Conservation (phyloP, 1,139 yeast species). For the Taiozyma sp. region DNA sequence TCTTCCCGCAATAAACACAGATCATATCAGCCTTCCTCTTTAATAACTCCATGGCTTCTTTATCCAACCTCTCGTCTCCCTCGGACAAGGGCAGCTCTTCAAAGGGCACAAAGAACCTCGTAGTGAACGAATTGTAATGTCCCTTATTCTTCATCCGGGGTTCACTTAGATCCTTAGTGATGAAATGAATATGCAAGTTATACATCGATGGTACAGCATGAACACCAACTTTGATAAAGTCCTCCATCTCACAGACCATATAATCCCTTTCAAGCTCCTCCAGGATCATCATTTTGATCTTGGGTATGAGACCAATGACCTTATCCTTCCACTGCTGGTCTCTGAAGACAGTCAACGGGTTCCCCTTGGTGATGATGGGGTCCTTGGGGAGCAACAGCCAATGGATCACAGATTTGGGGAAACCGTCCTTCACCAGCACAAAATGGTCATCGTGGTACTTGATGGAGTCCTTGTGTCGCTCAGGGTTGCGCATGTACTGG, state of each 20-base stretch:
- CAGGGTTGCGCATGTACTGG: conserved; percentile 34
- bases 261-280: conserved; percentile 11
- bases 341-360: conserved; percentile 53
- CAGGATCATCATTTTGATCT: conserved; percentile 11
- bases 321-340: conserved; percentile 34
- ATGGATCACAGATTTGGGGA: conserved; percentile 63
- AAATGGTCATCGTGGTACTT: conserved; percentile 47
- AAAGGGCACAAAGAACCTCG: conserved; percentile 58
- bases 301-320: conserved; percentile 38
- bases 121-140: conserved; percentile 71
- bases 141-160: conserved; percentile 50
- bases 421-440: conserved; percentile 55
- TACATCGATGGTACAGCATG: conserved; percentile 69
- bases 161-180: conserved; percentile 61
- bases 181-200: conserved; percentile 70
- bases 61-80: conserved; percentile 16
- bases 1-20: conserved; percentile 46
- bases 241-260: conserved; percentile 24
- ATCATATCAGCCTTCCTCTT: conserved; percentile 37
- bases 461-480: conserved; percentile 21
- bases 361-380: conserved; percentile 32
- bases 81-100: conserved; percentile 33
- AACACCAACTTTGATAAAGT: conserved; percentile 54
- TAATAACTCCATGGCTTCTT: conserved; percentile 24
- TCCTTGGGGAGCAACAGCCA: conserved; percentile 57